Conservation (phyloP, 1,139 yeast species). For the Saccharomyces hybrid region DNA sequence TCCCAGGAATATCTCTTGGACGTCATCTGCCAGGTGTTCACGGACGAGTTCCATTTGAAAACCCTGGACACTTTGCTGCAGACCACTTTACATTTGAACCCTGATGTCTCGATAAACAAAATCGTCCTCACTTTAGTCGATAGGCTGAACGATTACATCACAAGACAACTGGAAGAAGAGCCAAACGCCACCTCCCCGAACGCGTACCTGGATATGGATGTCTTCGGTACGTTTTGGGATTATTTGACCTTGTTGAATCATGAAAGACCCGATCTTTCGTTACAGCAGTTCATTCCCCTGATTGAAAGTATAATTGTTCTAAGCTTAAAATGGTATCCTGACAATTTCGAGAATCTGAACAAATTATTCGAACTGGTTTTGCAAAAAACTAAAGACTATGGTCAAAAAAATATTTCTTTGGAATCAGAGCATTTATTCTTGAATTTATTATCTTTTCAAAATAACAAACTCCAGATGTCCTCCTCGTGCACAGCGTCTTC, state of each 20-base stretch:
- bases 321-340: slow-evolving; percentile 61
- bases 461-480: slow-evolving; percentile 3
- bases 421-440: slow-evolving; percentile 17
- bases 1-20: slow-evolving; percentile 91
- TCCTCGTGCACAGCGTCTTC: not conserved
- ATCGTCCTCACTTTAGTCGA: slow-evolving; percentile 65
- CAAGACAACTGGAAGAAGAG: slow-evolving; percentile 32
- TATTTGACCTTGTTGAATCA: slow-evolving; percentile 51
- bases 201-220: slow-evolving; percentile 18
- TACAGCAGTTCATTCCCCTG: slow-evolving; percentile 58
- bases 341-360: slow-evolving; percentile 54
- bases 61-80: slow-evolving; percentile 64
- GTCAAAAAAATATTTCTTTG: slow-evolving; percentile 13
- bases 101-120: slow-evolving; percentile 59
- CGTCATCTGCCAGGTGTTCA: slow-evolving; percentile 87
- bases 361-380: slow-evolving; percentile 52
- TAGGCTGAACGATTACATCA: slow-evolving; percentile 56
- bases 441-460: slow-evolving; percentile 16
- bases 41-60: slow-evolving; percentile 79
- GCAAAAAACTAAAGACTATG: slow-evolving; percentile 38
- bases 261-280: slow-evolving; percentile 54
- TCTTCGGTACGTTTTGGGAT: slow-evolving; percentile 58
- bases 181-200: slow-evolving; percentile 4
- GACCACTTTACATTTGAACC: slow-evolving; percentile 61
- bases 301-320: slow-evolving; percentile 61